Percentiles rank a stretch among this genome's conserved stretches.
Evolutionary conservation across 345 rosid species (phyloP).

Genomic region (Aquilaria malaccensis): DNA sequence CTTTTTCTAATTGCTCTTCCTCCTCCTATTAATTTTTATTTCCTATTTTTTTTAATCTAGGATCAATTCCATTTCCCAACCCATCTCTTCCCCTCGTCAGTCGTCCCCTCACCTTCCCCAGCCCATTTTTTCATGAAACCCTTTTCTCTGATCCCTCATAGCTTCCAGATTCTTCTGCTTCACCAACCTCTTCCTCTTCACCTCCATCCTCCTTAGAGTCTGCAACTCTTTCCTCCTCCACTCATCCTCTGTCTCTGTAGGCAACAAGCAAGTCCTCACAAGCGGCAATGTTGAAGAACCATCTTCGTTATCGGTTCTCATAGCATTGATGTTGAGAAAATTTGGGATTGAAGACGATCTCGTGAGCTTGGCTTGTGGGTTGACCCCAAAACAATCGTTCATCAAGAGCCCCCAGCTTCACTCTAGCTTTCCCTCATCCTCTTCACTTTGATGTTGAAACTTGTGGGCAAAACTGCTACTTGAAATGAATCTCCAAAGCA

Average conservation of each 20-base stretch:
- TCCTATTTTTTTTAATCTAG: no score
- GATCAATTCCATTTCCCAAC: no score
- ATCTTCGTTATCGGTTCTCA: constrained; percentile 12
- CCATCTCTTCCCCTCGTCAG: no score
- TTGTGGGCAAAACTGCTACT: constrained; percentile 17
- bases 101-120: constrained; percentile 18
- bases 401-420: constrained; percentile 66
- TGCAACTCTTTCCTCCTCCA: constrained; percentile 75
- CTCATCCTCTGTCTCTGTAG: constrained; percentile 53
- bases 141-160: constrained; percentile 17
- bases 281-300: constrained; percentile 21
- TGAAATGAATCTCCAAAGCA: constrained; percentile 32
- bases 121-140: constrained; percentile 18
- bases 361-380: constrained; percentile 44
- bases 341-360: constrained; percentile 62
- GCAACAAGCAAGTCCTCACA: constrained; percentile 56
- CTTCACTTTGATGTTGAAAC: constrained; percentile 8
- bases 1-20: no score
- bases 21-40: no score
- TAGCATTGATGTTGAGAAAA: constrained; percentile 28
- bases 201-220: constrained; percentile 58
- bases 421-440: constrained; percentile 53
- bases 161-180: constrained; percentile 46
- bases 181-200: constrained; percentile 68
- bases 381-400: constrained; percentile 77